Base-by-base conservation (phyloP, 2,329 filamentous ascomycete genomes). In the Epichloe sibirici region DNA sequence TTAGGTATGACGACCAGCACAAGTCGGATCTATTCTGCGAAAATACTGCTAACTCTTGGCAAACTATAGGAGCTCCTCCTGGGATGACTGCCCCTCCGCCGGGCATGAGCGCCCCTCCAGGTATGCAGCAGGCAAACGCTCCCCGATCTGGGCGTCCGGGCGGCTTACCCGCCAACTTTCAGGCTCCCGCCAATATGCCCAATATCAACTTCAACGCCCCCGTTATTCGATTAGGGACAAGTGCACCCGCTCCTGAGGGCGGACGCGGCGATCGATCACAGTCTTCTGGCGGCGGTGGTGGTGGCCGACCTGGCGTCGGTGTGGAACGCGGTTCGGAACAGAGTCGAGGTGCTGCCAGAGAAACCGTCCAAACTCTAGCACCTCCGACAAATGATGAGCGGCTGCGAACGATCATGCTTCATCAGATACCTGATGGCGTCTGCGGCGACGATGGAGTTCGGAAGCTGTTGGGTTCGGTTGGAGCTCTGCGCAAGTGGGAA, bases 131-230 rank as follows among this genome's bases (percentile, higher is more conserved):
- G 74, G 76, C 82, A 64, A 87, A 81, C 68, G 76, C 77, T 66
- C 78, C 83, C 62, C 86, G 88, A 74, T 79, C 86, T 72, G 87
- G 84, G 73, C 83, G 87, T 74, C 87, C 87, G 66, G 87, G 80
- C 68, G 83, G 82, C 63, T 83, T 95, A 58, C 89, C 88, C 56
- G 74, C 83, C 54, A 88, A 83, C 69, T 96, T 95, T 71, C 88
- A 94, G 73, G 82, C 89, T 48, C 90, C 91, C 9, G 76, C 87
- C 49, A 95, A 93, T 65, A 88, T 96, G 78, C 90, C 91, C 49
- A 94, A 95, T 67, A 95, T 98, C 75, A 96, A 98, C 74, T 95
- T 97, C 74, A 95, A 88, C 63, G 93, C 93, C 38, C 90, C 91
- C 53, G 90, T 97, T 55, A 97, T 98, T 64, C 87, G 93, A 52